These are phyloP conservation scores for Rhizopus stolonifer DNA, from an alignment of 371 early-diverging fungal species.

Conservation along the genomic window DNA sequence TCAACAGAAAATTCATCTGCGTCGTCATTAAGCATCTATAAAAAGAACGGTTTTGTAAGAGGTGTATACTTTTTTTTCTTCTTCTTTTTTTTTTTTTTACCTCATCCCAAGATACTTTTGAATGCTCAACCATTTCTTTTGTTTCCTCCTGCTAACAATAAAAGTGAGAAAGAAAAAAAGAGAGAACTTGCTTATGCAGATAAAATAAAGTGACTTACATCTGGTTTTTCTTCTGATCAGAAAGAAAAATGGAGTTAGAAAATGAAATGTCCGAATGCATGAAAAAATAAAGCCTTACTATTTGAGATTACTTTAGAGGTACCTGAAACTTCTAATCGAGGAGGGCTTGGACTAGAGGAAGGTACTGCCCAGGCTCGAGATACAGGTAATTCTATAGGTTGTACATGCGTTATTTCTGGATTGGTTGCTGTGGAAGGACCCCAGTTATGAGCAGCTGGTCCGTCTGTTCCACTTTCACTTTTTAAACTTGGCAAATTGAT, in stretches of 20 bases:
- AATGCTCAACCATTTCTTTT: constrained; percentile 11
- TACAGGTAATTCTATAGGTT: constrained; percentile 1
- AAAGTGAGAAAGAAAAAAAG: no score
- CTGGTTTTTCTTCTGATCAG: constrained; percentile 7
- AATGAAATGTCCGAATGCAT: constrained; percentile 2
- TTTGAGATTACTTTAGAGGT: constrained; percentile 27
- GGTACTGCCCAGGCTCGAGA: constrained; percentile 26
- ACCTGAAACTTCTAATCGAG: constrained; percentile 28
- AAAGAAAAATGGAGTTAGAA: background rate
- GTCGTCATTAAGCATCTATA: constrained; percentile 33
- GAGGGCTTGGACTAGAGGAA: constrained; percentile 1
- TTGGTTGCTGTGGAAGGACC: constrained; percentile 26
- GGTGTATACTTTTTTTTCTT: no score
- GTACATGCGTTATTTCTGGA: background rate
- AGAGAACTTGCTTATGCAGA: background rate
- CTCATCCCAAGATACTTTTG: constrained; percentile 37
- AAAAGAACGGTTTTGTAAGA: background rate
- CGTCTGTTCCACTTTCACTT: constrained; percentile 34
- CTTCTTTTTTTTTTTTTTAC: constrained; percentile 14
- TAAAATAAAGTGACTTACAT: background rate
- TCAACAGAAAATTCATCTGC: constrained; percentile 25
- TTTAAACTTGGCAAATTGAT: constrained; percentile 49
- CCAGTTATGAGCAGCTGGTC: constrained; percentile 25
- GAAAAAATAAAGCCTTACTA: constrained; percentile 13
- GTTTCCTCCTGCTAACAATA: background rate